phyloP scores from a whole-genome alignment of 345 rosid genomes.

The Gossypium bickii region DNA sequence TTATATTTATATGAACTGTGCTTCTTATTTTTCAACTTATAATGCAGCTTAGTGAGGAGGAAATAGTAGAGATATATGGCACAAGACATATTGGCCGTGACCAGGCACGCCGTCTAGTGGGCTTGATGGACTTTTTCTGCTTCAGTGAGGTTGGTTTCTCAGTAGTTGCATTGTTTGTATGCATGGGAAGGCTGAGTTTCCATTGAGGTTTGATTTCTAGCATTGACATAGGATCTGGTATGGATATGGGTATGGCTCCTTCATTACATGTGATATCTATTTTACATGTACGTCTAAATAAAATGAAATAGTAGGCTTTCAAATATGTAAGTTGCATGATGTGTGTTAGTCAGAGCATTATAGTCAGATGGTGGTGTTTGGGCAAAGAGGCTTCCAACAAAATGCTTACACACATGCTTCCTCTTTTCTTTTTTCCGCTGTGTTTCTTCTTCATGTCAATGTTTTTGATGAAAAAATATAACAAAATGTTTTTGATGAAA shows the following conservation, averaged over 20 bases:
- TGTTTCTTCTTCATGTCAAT: not conserved
- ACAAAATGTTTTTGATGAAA: not conserved
- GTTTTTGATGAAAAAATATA: not conserved
- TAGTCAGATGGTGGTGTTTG: not conserved
- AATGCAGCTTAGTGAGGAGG: conserved; percentile 62
- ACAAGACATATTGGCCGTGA: conserved; percentile 89
- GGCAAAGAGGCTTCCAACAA: not conserved
- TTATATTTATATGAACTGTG: not conserved
- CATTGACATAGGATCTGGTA: not conserved
- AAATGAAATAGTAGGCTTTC: not conserved
- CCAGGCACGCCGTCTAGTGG: conserved; percentile 84
- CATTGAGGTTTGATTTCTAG: not conserved
- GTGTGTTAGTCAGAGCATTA: not conserved
- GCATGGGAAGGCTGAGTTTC: not conserved
- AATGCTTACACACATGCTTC: not conserved
- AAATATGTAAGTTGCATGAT: not conserved
- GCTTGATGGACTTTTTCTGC: conserved; percentile 98
- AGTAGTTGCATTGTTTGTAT: conserved; percentile 2
- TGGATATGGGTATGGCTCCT: not conserved
- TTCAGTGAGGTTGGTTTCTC: conserved; percentile 76
- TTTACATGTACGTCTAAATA: not conserved
- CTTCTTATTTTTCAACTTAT: conserved; percentile 13
- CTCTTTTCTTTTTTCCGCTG: not conserved
- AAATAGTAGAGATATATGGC: conserved; percentile 67
- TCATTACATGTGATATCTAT: not conserved